Percentiles rank a stretch among this genome's conserved stretches.
Evolutionary conservation across 805 yeast genomes (phyloP).

Genomic region (Saccharomycopsis amapae): DNA sequence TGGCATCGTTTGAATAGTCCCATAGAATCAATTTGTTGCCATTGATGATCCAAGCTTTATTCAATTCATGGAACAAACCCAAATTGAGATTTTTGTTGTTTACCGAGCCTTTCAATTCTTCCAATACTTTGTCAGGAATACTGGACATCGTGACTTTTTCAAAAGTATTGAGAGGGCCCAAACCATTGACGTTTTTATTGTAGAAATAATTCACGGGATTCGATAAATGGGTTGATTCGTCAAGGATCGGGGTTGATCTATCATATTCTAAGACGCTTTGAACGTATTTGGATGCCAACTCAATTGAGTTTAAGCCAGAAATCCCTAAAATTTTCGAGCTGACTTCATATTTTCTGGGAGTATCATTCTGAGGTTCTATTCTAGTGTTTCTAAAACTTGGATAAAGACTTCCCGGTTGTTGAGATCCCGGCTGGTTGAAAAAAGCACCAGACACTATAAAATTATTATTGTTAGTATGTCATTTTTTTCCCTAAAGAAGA

Average conservation of each 20-base stretch:
- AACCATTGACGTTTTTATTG: constrained; percentile 40
- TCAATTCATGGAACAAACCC: constrained; percentile 78
- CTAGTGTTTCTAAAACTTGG: constrained; percentile 12
- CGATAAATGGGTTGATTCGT: constrained; percentile 42
- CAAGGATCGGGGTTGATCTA: constrained; percentile 48
- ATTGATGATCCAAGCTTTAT: constrained; percentile 77
- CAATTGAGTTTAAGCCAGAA: constrained; percentile 44
- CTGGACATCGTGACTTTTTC: constrained; percentile 60
- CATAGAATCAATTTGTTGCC: constrained; percentile 80
- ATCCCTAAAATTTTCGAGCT: constrained; percentile 40
- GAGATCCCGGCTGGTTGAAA: background rate
- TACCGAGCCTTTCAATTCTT: constrained; percentile 36
- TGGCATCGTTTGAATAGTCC: constrained; percentile 61
- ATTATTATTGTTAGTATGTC: too few species aligned
- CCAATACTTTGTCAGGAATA: constrained; percentile 72
- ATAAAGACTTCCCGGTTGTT: background rate
- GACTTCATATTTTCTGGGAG: constrained; percentile 22
- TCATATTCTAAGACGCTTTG: constrained; percentile 51
- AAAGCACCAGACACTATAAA: constrained; percentile 9
- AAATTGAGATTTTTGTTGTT: constrained; percentile 60
- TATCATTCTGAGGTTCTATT: constrained; percentile 13
- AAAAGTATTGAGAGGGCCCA: constrained; percentile 63
- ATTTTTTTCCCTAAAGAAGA: too few species aligned
- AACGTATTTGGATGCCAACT: constrained; percentile 58
- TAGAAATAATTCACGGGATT: constrained; percentile 63